phyloP scores from a whole-genome alignment of 1,284 basidiomycete species.

The Cryptococcus maquisensis region DNA sequence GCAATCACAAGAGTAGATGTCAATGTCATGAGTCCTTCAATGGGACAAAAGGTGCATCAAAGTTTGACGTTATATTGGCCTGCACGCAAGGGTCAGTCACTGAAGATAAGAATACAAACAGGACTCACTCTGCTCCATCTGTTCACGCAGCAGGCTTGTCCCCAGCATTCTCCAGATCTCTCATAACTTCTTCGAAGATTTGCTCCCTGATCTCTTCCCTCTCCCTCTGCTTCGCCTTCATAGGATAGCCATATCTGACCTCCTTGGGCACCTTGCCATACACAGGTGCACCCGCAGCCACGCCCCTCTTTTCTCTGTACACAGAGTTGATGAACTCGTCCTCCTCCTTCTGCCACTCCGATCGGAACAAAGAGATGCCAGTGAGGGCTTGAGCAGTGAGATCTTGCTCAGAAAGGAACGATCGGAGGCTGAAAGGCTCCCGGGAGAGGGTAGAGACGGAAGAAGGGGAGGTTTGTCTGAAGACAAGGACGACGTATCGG shows the following conservation, averaged over 20 bases:
- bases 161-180: conserved; percentile 18
- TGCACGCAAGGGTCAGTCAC: no score
- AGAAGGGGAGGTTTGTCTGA: conserved; percentile 23
- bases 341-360: conserved; percentile 32
- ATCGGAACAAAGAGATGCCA: conserved; percentile 34
- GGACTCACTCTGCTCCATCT: no score
- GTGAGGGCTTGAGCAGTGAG: conserved; percentile 20
- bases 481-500: conserved; percentile 34
- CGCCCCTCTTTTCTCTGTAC: conserved; percentile 21
- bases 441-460: conserved; percentile 11
- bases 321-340: conserved; percentile 27
- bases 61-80: no score
- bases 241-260: conserved; percentile 37
- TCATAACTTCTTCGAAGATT: conserved; percentile 27
- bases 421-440: conserved; percentile 31
- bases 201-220: conserved; percentile 24
- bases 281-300: conserved; percentile 55
- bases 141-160: background rate
- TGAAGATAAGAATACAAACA: no score
- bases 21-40: no score
- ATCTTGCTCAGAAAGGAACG: conserved; percentile 15
- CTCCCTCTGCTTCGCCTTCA: conserved; percentile 27
- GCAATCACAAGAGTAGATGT: no score
- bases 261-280: conserved; percentile 61
- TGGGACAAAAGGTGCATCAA: no score